phyloP scores from a whole-genome alignment of 176 grass and related monocot species.

The Dendrocalamus sinicus region DNA sequence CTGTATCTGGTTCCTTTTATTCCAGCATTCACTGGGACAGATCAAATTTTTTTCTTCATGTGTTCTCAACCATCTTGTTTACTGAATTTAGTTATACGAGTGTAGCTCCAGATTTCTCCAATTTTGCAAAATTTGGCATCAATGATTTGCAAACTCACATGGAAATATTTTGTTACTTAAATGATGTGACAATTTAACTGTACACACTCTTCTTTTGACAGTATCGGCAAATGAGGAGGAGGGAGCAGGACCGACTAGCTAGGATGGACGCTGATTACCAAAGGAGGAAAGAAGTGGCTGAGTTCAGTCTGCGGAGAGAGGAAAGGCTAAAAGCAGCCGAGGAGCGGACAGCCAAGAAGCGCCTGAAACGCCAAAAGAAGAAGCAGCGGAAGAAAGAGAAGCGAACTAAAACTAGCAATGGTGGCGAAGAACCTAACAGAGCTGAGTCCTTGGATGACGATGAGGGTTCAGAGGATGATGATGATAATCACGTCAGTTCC shows the following conservation, averaged over 20 bases:
- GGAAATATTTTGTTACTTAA: background rate
- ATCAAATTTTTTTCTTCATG: background rate
- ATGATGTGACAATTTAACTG: background rate
- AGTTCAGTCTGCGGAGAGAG: slow-evolving; percentile 84
- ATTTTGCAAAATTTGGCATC: background rate
- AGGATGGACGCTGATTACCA: slow-evolving; percentile 85
- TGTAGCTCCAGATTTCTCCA: slow-evolving; percentile 5
- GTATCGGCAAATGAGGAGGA: slow-evolving; percentile 99
- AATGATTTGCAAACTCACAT: slow-evolving; percentile 3
- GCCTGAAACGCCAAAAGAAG: slow-evolving; percentile 86
- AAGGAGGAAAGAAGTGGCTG: slow-evolving; percentile 69
- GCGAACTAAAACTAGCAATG: slow-evolving; percentile 37
- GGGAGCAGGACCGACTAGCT: slow-evolving; percentile 76
- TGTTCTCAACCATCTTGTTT: slow-evolving; percentile 34
- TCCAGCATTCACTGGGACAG: background rate
- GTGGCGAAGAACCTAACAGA: slow-evolving; percentile 45
- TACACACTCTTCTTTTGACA: slow-evolving; percentile 42
- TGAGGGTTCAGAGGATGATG: slow-evolving; percentile 49
- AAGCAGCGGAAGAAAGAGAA: slow-evolving; percentile 83
- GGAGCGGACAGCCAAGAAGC: slow-evolving; percentile 86
- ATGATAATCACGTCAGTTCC: slow-evolving; percentile 33
- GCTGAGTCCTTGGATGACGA: slow-evolving; percentile 57
- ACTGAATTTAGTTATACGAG: background rate
- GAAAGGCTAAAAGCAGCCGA: slow-evolving; percentile 86
- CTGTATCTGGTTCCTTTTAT: background rate